phyloP scores from a whole-genome alignment of 805 yeast species.

The Vanderwaltozyma verrucispora region DNA sequence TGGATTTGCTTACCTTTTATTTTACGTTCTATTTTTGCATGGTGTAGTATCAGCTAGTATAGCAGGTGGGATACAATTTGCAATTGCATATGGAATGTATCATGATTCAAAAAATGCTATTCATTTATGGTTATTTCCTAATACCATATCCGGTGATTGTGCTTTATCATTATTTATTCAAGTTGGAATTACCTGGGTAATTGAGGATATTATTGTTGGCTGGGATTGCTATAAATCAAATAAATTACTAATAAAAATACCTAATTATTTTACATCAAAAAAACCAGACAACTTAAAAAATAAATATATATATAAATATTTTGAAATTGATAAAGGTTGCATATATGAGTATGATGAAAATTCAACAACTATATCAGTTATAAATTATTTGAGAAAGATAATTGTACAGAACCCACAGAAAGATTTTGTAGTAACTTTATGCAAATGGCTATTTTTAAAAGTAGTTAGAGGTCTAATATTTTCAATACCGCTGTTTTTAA shows the following conservation, averaged over 20 bases:
- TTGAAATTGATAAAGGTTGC: constrained; percentile 1
- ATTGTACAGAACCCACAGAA: constrained; percentile 6
- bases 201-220: constrained; percentile 15
- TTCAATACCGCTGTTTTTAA: constrained; percentile 9
- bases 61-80: constrained; percentile 21
- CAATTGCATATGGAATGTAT: constrained; percentile 22
- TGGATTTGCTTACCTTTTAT: constrained; percentile 1
- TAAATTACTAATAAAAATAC: not conserved
- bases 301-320: not conserved
- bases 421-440: constrained; percentile 5
- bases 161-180: constrained; percentile 17
- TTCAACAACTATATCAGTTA: not conserved
- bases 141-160: constrained; percentile 21
- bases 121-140: constrained; percentile 20
- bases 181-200: constrained; percentile 16
- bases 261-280: not conserved
- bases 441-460: constrained; percentile 12
- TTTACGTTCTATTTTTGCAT: constrained; percentile 8
- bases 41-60: constrained; percentile 15
- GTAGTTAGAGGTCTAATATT: constrained; percentile 9
- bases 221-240: constrained; percentile 12
- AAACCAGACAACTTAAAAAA: not conserved
- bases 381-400: not conserved
- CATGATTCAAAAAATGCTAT: constrained; percentile 5
- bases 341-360: not conserved